Percentiles rank a stretch among this genome's conserved stretches.
Conservation (phyloP, 1,139 yeast species). For the Pichia sp. region DNA sequence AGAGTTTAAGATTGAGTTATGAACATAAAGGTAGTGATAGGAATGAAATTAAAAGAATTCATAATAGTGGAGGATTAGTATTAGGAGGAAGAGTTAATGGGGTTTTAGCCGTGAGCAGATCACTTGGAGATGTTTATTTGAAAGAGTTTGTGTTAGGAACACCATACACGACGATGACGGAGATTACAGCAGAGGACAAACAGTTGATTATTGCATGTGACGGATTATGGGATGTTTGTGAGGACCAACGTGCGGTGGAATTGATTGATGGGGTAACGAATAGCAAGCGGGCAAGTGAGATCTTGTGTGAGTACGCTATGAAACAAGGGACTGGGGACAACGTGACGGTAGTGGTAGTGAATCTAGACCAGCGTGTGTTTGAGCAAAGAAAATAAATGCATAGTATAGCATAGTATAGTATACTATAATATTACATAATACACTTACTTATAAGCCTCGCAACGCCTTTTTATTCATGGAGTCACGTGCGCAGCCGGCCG, state of each 20-base stretch:
- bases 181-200: constrained; percentile 56
- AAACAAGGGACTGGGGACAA: constrained; percentile 82
- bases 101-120: constrained; percentile 88
- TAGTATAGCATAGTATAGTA: too few relatives aligned
- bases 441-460: too few relatives aligned
- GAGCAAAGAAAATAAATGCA: too few relatives aligned
- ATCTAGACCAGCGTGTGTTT: constrained; percentile 40
- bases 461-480: too few relatives aligned
- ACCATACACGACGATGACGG: constrained; percentile 90
- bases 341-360: constrained; percentile 84
- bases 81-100: constrained; percentile 94
- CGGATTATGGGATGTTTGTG: constrained; percentile 90
- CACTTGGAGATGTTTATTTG: constrained; percentile 92
- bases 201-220: constrained; percentile 88
- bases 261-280: constrained; percentile 49
- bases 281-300: constrained; percentile 64
- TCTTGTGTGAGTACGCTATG: constrained; percentile 70
- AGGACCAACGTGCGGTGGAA: constrained; percentile 76
- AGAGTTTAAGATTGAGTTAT: constrained; percentile 73
- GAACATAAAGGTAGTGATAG: constrained; percentile 92
- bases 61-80: constrained; percentile 76
- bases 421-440: too few relatives aligned
- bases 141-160: constrained; percentile 83
- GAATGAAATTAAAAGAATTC: constrained; percentile 69
- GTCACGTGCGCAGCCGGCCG: too few relatives aligned